These are phyloP conservation scores for Rhizopogon sp. DNA, from an alignment of 768 basidiomycete genomes.

Conservation along the genomic window DNA sequence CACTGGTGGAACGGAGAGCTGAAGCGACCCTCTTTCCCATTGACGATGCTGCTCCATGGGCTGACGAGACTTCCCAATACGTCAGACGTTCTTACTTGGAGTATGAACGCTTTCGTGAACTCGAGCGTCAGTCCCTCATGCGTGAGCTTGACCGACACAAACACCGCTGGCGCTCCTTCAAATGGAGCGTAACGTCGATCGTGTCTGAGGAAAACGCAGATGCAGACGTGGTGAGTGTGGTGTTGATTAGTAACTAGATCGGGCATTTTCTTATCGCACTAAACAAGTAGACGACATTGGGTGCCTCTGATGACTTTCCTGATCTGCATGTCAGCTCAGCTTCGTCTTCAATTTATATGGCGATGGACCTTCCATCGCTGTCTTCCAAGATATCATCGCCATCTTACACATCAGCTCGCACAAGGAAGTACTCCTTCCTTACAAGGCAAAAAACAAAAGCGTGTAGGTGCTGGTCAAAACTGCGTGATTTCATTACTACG, in stretches of 20 bases:
- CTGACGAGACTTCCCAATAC: neutral
- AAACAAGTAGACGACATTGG: neutral
- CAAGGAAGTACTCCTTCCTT: neutral
- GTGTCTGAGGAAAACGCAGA: neutral
- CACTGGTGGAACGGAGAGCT: neutral
- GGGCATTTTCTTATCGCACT: neutral
- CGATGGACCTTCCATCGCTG: neutral
- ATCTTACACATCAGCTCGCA: neutral
- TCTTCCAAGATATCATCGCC: neutral
- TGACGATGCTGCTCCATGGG: neutral
- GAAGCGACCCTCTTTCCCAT: neutral
- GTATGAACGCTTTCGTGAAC: neutral
- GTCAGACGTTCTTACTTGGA: neutral
- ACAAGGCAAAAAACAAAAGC: neutral
- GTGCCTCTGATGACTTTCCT: neutral
- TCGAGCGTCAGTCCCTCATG: neutral
- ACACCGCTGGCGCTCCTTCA: neutral
- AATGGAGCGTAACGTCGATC: neutral
- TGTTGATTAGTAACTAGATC: neutral
- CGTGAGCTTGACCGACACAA: constrained; percentile 1
- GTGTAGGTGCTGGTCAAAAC: neutral
- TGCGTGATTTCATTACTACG: neutral
- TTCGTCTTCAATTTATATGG: neutral
- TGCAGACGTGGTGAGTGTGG: neutral
- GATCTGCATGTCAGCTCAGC: neutral